Percentiles rank a stretch among this genome's conserved stretches.
phyloP scores from a whole-genome alignment of 2,329 filamentous ascomycete genomes.

The Alternaria novae-zelandiae region DNA sequence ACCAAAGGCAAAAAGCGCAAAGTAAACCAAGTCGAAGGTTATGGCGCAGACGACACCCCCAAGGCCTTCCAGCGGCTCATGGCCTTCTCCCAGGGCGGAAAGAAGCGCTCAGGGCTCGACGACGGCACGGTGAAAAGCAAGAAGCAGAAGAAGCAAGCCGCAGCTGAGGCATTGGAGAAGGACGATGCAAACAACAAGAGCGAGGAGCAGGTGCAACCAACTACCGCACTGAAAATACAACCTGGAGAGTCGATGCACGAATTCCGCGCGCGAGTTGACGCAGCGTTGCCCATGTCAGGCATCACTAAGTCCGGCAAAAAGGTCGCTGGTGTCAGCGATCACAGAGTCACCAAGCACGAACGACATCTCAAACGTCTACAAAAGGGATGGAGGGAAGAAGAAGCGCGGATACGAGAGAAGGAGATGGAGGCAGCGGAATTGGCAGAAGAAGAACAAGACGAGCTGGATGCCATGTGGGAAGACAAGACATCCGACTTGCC shows the following conservation, averaged over 20 bases:
- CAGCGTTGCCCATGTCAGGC: slow-evolving; percentile 76
- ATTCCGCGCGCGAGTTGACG: slow-evolving; percentile 83
- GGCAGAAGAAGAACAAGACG: slow-evolving; percentile 66
- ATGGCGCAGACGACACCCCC: slow-evolving; percentile 79
- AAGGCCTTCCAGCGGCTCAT: slow-evolving; percentile 87
- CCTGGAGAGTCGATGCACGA: slow-evolving; percentile 84
- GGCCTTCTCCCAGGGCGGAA: slow-evolving; percentile 69
- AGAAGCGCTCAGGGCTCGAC: slow-evolving; percentile 68
- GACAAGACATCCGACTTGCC: no score
- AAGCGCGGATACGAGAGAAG: slow-evolving; percentile 67
- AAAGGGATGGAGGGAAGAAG: slow-evolving; percentile 63
- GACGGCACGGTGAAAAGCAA: slow-evolving; percentile 63
- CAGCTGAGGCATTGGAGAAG: slow-evolving; percentile 9
- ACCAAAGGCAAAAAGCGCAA: slow-evolving; percentile 46
- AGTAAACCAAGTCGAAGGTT: slow-evolving; percentile 54
- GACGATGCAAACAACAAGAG: slow-evolving; percentile 19
- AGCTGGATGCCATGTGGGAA: slow-evolving; percentile 67
- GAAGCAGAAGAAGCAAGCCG: slow-evolving; percentile 54
- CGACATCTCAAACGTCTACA: slow-evolving; percentile 72
- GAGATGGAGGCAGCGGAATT: slow-evolving; percentile 79
- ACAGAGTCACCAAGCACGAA: slow-evolving; percentile 78
- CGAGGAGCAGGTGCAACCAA: slow-evolving; percentile 27
- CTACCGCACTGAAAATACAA: slow-evolving; percentile 60
- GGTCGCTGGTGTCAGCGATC: slow-evolving; percentile 68
- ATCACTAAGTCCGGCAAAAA: slow-evolving; percentile 68